phyloP scores from a whole-genome alignment of 352 stramenopile species.

The Elongisporangium undulatum region DNA sequence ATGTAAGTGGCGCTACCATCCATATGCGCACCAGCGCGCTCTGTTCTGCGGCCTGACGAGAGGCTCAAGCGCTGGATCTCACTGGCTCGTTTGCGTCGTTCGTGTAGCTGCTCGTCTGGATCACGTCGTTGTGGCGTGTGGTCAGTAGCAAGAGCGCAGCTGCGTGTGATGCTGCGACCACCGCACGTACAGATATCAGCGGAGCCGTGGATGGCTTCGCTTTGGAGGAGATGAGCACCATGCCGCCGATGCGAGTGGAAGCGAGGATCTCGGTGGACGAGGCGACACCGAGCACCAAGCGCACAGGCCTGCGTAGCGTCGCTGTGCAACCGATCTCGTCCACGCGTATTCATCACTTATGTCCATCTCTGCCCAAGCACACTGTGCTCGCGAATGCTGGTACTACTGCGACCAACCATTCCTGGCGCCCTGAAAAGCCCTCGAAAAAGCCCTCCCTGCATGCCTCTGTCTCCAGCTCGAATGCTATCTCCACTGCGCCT shows the following conservation, averaged over 20 bases:
- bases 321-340: conserved; percentile 33
- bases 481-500: conserved; percentile 16
- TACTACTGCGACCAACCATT: background rate
- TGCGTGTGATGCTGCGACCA: background rate
- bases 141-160: background rate
- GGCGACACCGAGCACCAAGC: background rate
- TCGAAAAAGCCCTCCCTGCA: background rate
- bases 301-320: conserved; percentile 39
- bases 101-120: background rate
- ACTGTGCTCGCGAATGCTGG: background rate
- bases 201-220: background rate
- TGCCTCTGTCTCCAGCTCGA: background rate
- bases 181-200: background rate
- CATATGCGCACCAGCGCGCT: background rate
- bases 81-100: background rate
- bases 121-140: background rate
- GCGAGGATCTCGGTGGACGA: background rate
- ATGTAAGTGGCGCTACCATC: background rate
- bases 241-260: background rate
- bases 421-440: background rate
- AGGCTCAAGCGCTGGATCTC: background rate
- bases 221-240: background rate
- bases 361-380: conserved; percentile 4
- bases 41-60: background rate
- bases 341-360: conserved; percentile 36